A percentile compares a stretch with the other conserved stretches of the same genome.
These are phyloP conservation scores for Pleurotus citrinopileatus DNA, from an alignment of 768 basidiomycete species.

Conservation along the genomic window DNA sequence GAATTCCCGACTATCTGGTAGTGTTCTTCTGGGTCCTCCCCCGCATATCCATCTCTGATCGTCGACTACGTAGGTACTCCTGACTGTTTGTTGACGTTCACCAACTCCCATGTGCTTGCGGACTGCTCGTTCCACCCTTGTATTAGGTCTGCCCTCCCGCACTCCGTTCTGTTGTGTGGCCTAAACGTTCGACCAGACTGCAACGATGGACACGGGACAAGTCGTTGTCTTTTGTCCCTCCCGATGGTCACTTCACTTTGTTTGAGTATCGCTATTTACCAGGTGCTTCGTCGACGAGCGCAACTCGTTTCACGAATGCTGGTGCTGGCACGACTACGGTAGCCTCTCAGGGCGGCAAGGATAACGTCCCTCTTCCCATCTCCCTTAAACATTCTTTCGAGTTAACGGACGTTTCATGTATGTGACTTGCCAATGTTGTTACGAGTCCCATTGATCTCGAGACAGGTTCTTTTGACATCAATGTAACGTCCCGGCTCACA, in stretches of 20 bases:
- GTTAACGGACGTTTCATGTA: constrained; percentile 41
- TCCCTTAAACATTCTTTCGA: constrained; percentile 47
- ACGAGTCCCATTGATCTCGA: neutral
- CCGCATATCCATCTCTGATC: constrained; percentile 9
- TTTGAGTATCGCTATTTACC: constrained; percentile 77
- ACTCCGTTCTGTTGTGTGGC: constrained; percentile 12
- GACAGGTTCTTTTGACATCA: constrained; percentile 58
- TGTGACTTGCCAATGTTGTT: constrained; percentile 10
- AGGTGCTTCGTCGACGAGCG: constrained; percentile 26
- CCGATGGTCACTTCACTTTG: constrained; percentile 85
- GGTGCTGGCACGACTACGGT: constrained; percentile 17
- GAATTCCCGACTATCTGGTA: constrained; percentile 77
- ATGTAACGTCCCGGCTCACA: constrained; percentile 59
- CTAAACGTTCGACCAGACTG: constrained; percentile 45
- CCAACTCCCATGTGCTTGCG: constrained; percentile 66
- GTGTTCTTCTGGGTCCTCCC: constrained; percentile 4
- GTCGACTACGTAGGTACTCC: constrained; percentile 64
- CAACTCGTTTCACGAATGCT: constrained; percentile 24
- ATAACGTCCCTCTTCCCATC: constrained; percentile 51
- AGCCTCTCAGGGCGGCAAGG: constrained; percentile 26
- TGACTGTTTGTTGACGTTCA: constrained; percentile 78
- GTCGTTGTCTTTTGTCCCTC: constrained; percentile 86
- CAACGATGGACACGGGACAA: constrained; percentile 78
- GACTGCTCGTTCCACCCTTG: constrained; percentile 93
- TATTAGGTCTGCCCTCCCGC: constrained; percentile 59